Evolutionary conservation across 805 yeast species (phyloP), one percentile per base, ranked within the genome.

Genomic region (Cyberlindnera saturnus): DNA sequence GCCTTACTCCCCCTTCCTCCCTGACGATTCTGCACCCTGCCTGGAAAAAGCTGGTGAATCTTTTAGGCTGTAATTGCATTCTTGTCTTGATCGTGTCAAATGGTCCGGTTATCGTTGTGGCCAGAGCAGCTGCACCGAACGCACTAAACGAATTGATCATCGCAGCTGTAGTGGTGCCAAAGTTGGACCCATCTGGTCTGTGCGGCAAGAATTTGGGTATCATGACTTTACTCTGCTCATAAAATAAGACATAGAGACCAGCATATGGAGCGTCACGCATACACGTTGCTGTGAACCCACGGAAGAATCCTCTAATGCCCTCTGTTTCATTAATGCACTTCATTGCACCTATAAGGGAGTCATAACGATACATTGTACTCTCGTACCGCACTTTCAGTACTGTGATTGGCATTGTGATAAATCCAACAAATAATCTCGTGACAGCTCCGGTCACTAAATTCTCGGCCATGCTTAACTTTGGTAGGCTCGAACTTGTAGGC

Each of bases 221-320:
- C 5, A 71, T 34, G 9, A 69, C 70, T 57, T 89, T 89, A 42
- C 81, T 71, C 45, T 81, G 73, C 58, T 91, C 97, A 62, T 91
- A 91, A 49, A 89, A 75, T 32, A 89, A 64, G 26, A 93, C 88
- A 56, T 93, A 91, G 4, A 93, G 59, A 0, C 99, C 99, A 6
- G 99, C 97, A 61, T 93, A 86, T 0, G 99, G 99, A 19, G 96
- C 95, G 64, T 93, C 99, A 49, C 99, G 67, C 11, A 86, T 74
- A 47, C 83, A 74, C 0, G 99, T 93, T 3, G 95, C 96, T 1
- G 85, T 79, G 54, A 84, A 85, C 0, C 99, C 99, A 47, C 79
- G 74, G 61, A 89, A 89, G 59, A 91, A 89, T 14, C 96, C 95
- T 17, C 62, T 57, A 0, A 80, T 32, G 0, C 89, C 78, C 41